These are phyloP conservation scores for Nevesoporus exiguus DNA, from an alignment of 768 basidiomycete genomes.

Conservation along the genomic window DNA sequence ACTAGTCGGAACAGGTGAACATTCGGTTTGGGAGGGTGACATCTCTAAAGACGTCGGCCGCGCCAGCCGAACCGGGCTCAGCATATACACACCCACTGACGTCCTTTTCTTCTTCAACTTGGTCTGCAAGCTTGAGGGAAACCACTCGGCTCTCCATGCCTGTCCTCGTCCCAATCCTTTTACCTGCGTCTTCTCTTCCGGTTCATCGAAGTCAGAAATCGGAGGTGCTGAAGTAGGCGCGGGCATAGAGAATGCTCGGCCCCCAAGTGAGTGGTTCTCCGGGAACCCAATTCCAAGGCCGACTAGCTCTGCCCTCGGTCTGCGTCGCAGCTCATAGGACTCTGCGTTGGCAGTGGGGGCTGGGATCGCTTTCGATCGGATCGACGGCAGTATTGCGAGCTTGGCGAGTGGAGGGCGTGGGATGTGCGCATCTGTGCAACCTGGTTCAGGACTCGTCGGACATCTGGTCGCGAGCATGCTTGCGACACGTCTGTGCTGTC, in stretches of 20 bases:
- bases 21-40: slow-evolving; percentile 21
- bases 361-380: not conserved
- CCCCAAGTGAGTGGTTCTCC: slow-evolving; percentile 18
- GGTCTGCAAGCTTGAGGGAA: slow-evolving; percentile 1
- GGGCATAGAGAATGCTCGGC: slow-evolving; percentile 22
- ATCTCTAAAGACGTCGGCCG: slow-evolving; percentile 15
- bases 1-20: not conserved
- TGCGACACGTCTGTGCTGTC: slow-evolving; percentile 23
- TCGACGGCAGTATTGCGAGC: not conserved
- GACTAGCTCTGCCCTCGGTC: slow-evolving; percentile 9
- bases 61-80: not conserved
- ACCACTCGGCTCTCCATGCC: not conserved
- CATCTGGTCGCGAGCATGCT: slow-evolving; percentile 23
- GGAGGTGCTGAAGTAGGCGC: not conserved
- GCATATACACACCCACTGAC: not conserved
- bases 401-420: not conserved
- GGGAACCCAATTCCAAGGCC: slow-evolving; percentile 30
- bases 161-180: not conserved
- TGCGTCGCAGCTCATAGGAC: slow-evolving; percentile 16
- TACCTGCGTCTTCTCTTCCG: not conserved
- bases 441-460: not conserved
- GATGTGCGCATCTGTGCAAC: not conserved
- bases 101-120: not conserved
- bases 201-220: not conserved
- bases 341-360: not conserved